Evolutionary conservation across 768 basidiomycete genomes (phyloP), one percentile per base, ranked within the genome.

Genomic region (Mycena haematopus): DNA sequence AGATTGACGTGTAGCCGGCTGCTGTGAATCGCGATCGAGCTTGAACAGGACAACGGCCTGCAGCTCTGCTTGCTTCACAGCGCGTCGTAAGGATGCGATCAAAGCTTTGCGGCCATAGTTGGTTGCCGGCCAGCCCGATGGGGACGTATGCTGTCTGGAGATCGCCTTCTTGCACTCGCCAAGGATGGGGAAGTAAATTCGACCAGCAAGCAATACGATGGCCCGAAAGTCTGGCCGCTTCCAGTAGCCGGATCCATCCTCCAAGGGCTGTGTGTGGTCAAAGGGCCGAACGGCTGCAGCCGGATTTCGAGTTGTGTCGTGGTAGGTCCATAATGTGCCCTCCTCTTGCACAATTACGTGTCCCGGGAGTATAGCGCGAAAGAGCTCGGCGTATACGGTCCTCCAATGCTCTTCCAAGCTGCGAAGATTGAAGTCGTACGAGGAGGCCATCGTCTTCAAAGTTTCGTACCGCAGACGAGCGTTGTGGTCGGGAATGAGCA

Each of bases 81-180:
- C 55, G 11, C 45, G 36, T 14, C 21, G 55, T 7, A 56, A 10
- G 3, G 55, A 46, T 31, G 8, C 8, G 44, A 47, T 47, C 17
- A 56, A 56, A 1, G 1, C 6, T 9, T 24, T 10, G 17, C 19
- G 55, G 21, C 55, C 55, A 7, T 56, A 9, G 15, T 1, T 2
- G 45, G 44, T 56, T 3, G n/a, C 44, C 4, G 55, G 55, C 55
- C 44, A 56, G 21, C 55, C 55, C 29, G 55, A 56, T 46, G 45
- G 44, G 9, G 55, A n/a, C 29, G 17, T 31, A 7, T 56, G 11
- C 17, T 36, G 55, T 22, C 55, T 46, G n/a, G 55, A 56, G 7
- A 56, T 56, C n/a, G 55, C 55, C 13, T 17, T 47, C 55, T 56
- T 56, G 55, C 17, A 21, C 13, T 56, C 55, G 31, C 44, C 55